Base-by-base conservation (phyloP, 345 rosid species). In the Citrus australasica region DNA sequence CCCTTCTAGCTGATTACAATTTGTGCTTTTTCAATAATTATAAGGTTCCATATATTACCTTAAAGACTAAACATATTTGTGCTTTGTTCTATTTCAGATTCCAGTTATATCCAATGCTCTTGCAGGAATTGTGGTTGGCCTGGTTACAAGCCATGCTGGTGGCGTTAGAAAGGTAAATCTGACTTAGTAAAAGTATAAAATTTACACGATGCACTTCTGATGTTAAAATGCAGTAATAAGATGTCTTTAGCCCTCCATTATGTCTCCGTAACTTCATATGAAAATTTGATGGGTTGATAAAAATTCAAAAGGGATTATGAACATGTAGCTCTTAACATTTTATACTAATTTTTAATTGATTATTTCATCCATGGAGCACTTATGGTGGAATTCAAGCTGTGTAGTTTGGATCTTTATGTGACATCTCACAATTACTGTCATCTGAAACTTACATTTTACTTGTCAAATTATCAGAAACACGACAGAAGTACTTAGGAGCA, bases 81-180 rank as follows among this genome's bases (percentile, higher is more conserved):
- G 46, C 56, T 67, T 35, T 80, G 33, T 78, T 63, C 56, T 65
- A 33, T 78, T 82, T 58, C 89, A 96, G 98, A 87, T 96, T 78
- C 98, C 98, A 14, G 91, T 96, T 72, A 67, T 90, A 75, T 78
- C 82, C 68, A 96, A 96, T 86, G 92, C 99, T 3, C 87, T 96
- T 42, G 97, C 98, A 60, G 99, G 99, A 53, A 96, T 96, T 79
- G 98, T 96, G 60, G 99, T 96, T 75, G 99, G 99, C 71, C 87
- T 96, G 25, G 91, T 96, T 51, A 96, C 99, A 76, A 94, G 94
- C 87, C 82, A 88, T 69, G 99, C 98, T 7, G 98, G 99, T 82
- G 99, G 99, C 46, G 98, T 96, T 77, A 89, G 95, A 84, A 96
- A 96, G 99, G 99, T 90, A 88, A 75, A 27, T 73, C n/a, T 60